Conservation (phyloP, 1,284 basidiomycete species). For the Rhodotorula sp. region DNA sequence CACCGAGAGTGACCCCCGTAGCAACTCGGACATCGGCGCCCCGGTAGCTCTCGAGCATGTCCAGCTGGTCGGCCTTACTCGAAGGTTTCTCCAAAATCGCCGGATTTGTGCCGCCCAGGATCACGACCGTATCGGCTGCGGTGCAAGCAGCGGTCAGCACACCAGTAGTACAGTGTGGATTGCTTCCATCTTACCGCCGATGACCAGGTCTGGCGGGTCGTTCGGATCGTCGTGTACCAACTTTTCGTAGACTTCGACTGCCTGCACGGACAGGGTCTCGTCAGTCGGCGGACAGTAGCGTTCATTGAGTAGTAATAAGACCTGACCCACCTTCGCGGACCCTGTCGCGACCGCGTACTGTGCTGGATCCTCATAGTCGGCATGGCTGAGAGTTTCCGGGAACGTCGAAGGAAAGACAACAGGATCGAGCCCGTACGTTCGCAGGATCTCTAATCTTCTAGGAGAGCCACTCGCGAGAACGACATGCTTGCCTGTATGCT, state of each 20-base stretch:
- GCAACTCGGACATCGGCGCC: slow-evolving; percentile 85
- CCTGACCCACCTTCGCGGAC: slow-evolving; percentile 66
- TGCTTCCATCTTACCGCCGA: slow-evolving; percentile 63
- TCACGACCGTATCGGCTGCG: slow-evolving; percentile 84
- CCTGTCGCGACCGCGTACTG: slow-evolving; percentile 95
- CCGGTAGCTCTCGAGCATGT: slow-evolving; percentile 84
- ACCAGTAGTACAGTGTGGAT: neutral
- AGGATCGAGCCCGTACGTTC: slow-evolving; percentile 76
- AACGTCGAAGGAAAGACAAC: slow-evolving; percentile 88
- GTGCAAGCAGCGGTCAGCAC: too few relatives aligned
- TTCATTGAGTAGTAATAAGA: neutral
- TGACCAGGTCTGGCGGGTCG: slow-evolving; percentile 88
- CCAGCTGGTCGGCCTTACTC: slow-evolving; percentile 76
- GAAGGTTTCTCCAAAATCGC: slow-evolving; percentile 80
- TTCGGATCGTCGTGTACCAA: slow-evolving; percentile 75
- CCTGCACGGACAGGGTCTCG: slow-evolving; percentile 50
- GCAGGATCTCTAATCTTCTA: slow-evolving; percentile 79
- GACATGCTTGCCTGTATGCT: slow-evolving; percentile 51
- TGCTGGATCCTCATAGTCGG: slow-evolving; percentile 69
- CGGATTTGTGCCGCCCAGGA: slow-evolving; percentile 65
- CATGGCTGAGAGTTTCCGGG: slow-evolving; percentile 71
- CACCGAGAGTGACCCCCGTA: slow-evolving; percentile 78
- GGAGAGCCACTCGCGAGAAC: slow-evolving; percentile 84
- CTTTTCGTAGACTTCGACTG: slow-evolving; percentile 85
- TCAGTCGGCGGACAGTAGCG: neutral